Evolutionary conservation across 495 filamentous ascomycete species (phyloP), one percentile per base, ranked within the genome.

Genomic region (Copromyces sp.): DNA sequence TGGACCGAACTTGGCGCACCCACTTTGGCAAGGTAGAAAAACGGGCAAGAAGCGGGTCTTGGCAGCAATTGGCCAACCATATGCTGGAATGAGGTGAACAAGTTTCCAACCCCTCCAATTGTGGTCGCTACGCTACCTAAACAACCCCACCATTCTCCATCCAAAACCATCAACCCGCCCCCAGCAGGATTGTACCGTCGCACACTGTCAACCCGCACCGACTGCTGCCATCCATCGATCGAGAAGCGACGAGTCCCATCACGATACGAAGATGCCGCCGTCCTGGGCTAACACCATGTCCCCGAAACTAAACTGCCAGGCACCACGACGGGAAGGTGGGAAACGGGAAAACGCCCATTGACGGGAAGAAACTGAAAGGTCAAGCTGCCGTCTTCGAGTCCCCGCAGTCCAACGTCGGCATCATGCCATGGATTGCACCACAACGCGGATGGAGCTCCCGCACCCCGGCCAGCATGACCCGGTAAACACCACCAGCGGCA

Each of bases 1-100:
- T 35, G 53, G 53, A 65, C 53, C 29, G 53, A 53, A 24, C 45
- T 20, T 72, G 74, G 71, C 17, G 68, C 73, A 68, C 47, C 73
- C 72, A 53, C 71, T 71, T 3, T 39, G 39, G 37, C 70, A 74
- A 74, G 73, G 75, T 38, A 61, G 45, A 75, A 71, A 73, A 75
- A 70, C 72, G 47, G 41, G n/a, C 71, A 71, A 9, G 61, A 38
- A n/a, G 68, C 24, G 38, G 39, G 68, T 38, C 37, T 69, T 42
- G 32, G 40, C 41, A 39, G 38, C 12, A 61, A 68, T 44, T 69
- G 14, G 53, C 53, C 53, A 61, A 71, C 42, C 35, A 71, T 16
- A 20, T 39, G 4, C 16, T 17, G 35, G 14, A 20, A 8, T 14
- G n/a, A n/a, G n/a, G n/a, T n/a, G 69, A 53, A 24, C 24, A 24